These are phyloP conservation scores for Tephrocybe sp. DNA, from an alignment of 768 basidiomycete species.

Conservation along the genomic window DNA sequence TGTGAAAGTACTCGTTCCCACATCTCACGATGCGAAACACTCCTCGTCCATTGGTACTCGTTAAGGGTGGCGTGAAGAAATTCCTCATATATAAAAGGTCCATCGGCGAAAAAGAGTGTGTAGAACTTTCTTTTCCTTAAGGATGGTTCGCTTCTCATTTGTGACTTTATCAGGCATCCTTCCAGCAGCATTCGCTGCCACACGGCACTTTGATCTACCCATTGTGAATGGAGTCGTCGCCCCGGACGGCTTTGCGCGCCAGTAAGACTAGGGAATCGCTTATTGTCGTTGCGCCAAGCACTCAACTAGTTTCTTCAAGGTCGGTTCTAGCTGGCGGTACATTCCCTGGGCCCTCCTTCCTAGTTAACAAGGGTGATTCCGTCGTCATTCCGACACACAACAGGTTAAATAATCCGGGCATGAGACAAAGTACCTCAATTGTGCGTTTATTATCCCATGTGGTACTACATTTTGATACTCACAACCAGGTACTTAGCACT, in stretches of 20 bases:
- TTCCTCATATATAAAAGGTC: slow-evolving; percentile 21
- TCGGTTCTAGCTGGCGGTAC: slow-evolving; percentile 20
- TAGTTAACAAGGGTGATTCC: slow-evolving; percentile 19
- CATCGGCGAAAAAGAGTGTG: background rate
- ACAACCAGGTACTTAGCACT: slow-evolving; percentile 24
- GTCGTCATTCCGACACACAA: slow-evolving; percentile 20
- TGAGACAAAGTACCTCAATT: slow-evolving; percentile 27
- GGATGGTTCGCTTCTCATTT: slow-evolving; percentile 18
- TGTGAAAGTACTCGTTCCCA: slow-evolving; percentile 9
- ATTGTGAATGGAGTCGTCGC: slow-evolving; percentile 13
- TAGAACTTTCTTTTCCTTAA: slow-evolving; percentile 3
- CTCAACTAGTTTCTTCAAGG: no score
- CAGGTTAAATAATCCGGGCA: slow-evolving; percentile 4
- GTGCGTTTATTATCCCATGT: slow-evolving; percentile 7
- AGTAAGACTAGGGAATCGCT: slow-evolving; percentile 14
- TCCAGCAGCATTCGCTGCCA: slow-evolving; percentile 18
- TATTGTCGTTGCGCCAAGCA: no score
- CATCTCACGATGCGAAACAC: slow-evolving; percentile 17
- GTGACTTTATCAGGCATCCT: slow-evolving; percentile 12
- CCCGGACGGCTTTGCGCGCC: slow-evolving; percentile 20
- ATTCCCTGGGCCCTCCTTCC: slow-evolving; percentile 22
- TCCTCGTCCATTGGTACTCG: slow-evolving; percentile 12
- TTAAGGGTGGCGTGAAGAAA: slow-evolving; percentile 3
- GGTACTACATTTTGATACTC: background rate
- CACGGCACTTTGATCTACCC: slow-evolving; percentile 19